Evolutionary conservation across 257 asterid genomes (phyloP).

Genomic region (Agastache rugosa): DNA sequence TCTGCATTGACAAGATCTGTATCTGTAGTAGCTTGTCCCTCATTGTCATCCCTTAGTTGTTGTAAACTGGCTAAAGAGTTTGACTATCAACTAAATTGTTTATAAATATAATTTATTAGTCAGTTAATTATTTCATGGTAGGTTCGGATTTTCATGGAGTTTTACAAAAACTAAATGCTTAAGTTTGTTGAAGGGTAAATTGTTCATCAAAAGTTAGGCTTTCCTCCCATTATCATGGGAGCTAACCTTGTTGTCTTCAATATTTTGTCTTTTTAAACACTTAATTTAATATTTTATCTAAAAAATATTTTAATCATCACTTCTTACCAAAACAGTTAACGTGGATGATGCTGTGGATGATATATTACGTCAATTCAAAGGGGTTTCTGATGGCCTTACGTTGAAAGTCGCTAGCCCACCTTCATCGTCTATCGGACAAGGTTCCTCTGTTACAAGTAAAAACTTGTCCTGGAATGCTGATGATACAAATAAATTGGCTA

Average conservation of each 20-base stretch:
- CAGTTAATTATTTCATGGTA: constrained; percentile 19
- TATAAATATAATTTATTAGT: background rate
- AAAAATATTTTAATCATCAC: constrained; percentile 19
- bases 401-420: constrained; percentile 75
- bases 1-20: constrained; percentile 12
- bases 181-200: constrained; percentile 24
- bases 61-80: constrained; percentile 17
- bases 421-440: constrained; percentile 53
- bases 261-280: constrained; percentile 9
- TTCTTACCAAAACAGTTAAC: constrained; percentile 62
- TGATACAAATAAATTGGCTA: constrained; percentile 61
- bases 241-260: constrained; percentile 13
- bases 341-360: constrained; percentile 99
- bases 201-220: constrained; percentile 16
- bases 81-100: constrained; percentile 7
- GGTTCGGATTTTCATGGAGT: constrained; percentile 6
- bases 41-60: background rate
- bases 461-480: constrained; percentile 74
- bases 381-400: constrained; percentile 88
- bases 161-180: background rate
- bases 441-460: constrained; percentile 54
- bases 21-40: constrained; percentile 6
- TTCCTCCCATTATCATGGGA: background rate
- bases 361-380: constrained; percentile 95
- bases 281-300: constrained; percentile 8